Conservation (phyloP, 345 rosid genomes). For the Acer campestre region DNA sequence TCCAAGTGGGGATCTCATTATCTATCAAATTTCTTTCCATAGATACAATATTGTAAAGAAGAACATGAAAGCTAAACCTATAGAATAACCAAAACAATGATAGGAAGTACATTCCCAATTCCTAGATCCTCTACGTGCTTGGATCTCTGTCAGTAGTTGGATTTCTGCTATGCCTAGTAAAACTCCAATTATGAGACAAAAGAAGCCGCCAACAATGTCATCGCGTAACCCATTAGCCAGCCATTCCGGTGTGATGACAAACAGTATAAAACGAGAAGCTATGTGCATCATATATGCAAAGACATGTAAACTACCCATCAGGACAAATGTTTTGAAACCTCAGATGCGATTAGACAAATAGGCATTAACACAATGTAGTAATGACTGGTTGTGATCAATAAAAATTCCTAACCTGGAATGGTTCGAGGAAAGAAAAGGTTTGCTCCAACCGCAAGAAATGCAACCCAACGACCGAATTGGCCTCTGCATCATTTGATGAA, state of each 20-base stretch:
- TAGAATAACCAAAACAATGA: conserved; percentile 30
- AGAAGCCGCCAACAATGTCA: conserved; percentile 40
- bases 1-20: not conserved
- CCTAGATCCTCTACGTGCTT: conserved; percentile 28
- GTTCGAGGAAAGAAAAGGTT: conserved; percentile 46
- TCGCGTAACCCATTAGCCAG: conserved; percentile 41
- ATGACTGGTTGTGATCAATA: not conserved
- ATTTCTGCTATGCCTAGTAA: conserved; percentile 31
- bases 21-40: conserved; percentile 25
- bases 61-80: conserved; percentile 37
- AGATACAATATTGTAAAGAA: conserved; percentile 37
- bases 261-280: conserved; percentile 45
- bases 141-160: conserved; percentile 26
- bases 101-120: conserved; percentile 20
- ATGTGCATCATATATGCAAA: conserved; percentile 1
- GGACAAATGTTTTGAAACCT: not conserved
- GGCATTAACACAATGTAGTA: not conserved
- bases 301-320: not conserved
- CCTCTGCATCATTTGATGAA: conserved; percentile 39
- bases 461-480: conserved; percentile 53
- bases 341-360: not conserved
- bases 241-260: conserved; percentile 45
- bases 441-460: conserved; percentile 44
- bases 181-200: conserved; percentile 39
- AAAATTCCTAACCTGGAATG: conserved; percentile 36